A percentile compares a stretch with the other conserved stretches of the same genome.
These are phyloP conservation scores for Populus hybrid DNA, from an alignment of 441 rosid genomes.

Conservation along the genomic window DNA sequence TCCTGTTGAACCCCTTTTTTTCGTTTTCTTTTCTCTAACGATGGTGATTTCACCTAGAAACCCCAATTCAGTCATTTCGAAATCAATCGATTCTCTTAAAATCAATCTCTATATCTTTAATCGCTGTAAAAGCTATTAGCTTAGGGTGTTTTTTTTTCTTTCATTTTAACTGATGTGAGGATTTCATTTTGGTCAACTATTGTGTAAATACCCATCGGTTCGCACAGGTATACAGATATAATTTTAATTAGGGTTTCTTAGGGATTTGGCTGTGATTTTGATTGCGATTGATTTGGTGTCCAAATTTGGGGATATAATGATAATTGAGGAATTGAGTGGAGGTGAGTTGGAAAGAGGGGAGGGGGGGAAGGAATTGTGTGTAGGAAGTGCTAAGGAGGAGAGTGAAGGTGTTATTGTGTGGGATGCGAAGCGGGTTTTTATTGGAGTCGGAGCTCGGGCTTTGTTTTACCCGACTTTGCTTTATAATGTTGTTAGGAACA, in stretches of 20 bases:
- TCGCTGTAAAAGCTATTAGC: slow-evolving; percentile 29
- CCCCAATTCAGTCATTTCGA: slow-evolving; percentile 20
- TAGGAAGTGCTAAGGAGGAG: slow-evolving; percentile 14
- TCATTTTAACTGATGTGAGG: slow-evolving; percentile 8
- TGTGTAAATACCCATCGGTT: slow-evolving; percentile 15
- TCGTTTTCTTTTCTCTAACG: slow-evolving; percentile 17
- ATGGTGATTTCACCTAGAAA: slow-evolving; percentile 41
- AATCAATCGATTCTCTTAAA: slow-evolving; percentile 4
- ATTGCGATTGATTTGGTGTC: neutral
- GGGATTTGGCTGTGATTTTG: neutral
- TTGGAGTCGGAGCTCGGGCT: slow-evolving; percentile 65
- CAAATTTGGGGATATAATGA: slow-evolving; percentile 36
- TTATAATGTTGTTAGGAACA: slow-evolving; percentile 66
- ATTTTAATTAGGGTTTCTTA: neutral
- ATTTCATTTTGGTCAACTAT: neutral
- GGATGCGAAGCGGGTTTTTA: slow-evolving; percentile 49
- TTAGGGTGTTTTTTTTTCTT: slow-evolving; percentile 2
- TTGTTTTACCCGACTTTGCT: slow-evolving; percentile 66
- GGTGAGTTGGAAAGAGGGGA: slow-evolving; percentile 34
- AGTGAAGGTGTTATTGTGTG: slow-evolving; percentile 21
- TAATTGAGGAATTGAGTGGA: slow-evolving; percentile 53
- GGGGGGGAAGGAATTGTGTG: slow-evolving; percentile 27
- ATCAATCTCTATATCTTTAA: slow-evolving; percentile 18
- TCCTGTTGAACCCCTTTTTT: slow-evolving; percentile 27
- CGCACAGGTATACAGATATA: slow-evolving; percentile 6